Percentiles rank a stretch among this genome's conserved stretches.
These are phyloP conservation scores for Carex arenaria DNA, from an alignment of 202 grass and related monocot genomes.

Conservation along the genomic window DNA sequence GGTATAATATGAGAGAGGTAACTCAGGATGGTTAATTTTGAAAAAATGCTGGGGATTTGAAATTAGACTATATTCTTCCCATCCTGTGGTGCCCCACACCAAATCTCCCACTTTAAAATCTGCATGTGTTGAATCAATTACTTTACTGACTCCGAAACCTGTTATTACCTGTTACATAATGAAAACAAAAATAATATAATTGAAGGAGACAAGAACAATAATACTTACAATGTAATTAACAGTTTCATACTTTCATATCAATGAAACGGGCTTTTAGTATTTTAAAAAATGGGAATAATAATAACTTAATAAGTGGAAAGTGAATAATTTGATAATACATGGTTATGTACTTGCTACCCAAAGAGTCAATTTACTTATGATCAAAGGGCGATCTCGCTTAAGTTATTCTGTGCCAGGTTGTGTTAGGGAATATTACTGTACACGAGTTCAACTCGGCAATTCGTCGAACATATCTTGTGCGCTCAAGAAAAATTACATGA, in stretches of 20 bases:
- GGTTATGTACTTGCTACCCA: too few relatives aligned
- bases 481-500: too few relatives aligned
- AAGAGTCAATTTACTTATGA: too few relatives aligned
- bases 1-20: constrained; percentile 59
- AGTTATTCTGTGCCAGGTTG: too few relatives aligned
- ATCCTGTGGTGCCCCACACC: constrained; percentile 41
- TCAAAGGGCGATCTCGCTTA: too few relatives aligned
- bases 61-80: constrained; percentile 57
- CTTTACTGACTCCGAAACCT: constrained; percentile 41
- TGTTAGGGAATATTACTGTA: too few relatives aligned
- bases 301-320: too few relatives aligned
- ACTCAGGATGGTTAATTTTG: constrained; percentile 45
- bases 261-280: too few relatives aligned
- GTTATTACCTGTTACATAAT: constrained; percentile 28
- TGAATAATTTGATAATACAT: too few relatives aligned
- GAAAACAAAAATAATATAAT: background rate
- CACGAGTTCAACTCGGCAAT: background rate
- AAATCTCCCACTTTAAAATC: constrained; percentile 40
- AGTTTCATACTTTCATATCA: too few relatives aligned
- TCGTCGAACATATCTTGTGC: background rate
- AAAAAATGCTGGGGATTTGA: background rate
- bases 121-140: constrained; percentile 44
- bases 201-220: background rate
- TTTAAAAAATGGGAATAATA: too few relatives aligned
- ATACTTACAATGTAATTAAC: too few relatives aligned